Base-by-base conservation (phyloP, 371 early-diverging fungal genomes). In the Syncephalis fuscata region DNA sequence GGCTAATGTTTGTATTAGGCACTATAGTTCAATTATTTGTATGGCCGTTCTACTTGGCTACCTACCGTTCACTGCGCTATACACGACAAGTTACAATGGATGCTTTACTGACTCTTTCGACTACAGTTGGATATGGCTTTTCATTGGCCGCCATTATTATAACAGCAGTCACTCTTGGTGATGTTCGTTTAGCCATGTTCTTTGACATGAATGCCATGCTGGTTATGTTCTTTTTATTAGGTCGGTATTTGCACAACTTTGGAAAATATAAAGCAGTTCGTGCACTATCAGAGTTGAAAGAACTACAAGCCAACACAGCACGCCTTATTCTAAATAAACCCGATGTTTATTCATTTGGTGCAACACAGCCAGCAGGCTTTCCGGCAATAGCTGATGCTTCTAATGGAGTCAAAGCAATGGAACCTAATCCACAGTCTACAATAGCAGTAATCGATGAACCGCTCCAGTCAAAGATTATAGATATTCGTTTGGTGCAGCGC, bases 241-340 rank as follows among this genome's bases (percentile, higher is more conserved):
- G 82, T 40, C 76, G 74, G 54, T 81, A 75, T 74, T 61, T 81
- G 14, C 80, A 81, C 48, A 72, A 74, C 9, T 56, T 73, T 51
- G 82, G 78, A 19, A 78, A 78, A 46, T 78, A 77, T 40, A 74
- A 74, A 50, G 76, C 82, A 0, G 73, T 76, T 14, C 76, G 73
- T 53, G 77, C 80, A 0, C 73, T 81, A 24, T 74, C 77, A 16
- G 73, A 78, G 49, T 52, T 81, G 36, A 73, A 77, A 73, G 74
- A 74, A 41, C 56, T 81, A 16, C 76, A 78, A 44, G 77, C 82
- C 0, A 76, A 78, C 32, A 65, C 57, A 11, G 82, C 78, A 1
- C 69, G 62, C 10, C 54, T 74, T 50, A 67, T 60, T n/a, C n/a
- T n/a, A n/a, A n/a, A n/a, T n/a, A n/a, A n/a, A n/a, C 49, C 4